phyloP scores from a whole-genome alignment of 768 basidiomycete genomes.

The Lactarius hatsudake region DNA sequence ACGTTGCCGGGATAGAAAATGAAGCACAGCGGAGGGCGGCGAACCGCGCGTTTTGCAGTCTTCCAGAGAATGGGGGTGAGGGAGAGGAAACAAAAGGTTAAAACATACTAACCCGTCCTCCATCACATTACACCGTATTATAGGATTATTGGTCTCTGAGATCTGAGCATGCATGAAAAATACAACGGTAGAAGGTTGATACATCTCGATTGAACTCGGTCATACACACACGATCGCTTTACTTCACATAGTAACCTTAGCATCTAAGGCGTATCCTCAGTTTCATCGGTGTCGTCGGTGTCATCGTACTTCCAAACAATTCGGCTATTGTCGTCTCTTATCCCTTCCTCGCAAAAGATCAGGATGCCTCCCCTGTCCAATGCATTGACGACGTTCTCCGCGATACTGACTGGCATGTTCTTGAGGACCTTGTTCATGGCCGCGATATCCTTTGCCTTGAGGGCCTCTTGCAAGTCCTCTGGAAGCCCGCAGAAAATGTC shows the following conservation, averaged over 20 bases:
- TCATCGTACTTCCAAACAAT: conserved; percentile 24
- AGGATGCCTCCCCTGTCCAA: conserved; percentile 89
- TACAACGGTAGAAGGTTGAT: neutral
- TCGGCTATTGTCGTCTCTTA: conserved; percentile 60
- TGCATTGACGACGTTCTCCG: conserved; percentile 77
- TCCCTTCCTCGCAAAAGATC: conserved; percentile 74
- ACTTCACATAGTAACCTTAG: neutral
- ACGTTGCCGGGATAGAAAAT: conserved; percentile 21
- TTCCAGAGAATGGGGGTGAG: conserved; percentile 17
- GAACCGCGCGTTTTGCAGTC: conserved; percentile 25
- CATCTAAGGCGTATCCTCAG: neutral
- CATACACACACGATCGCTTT: neutral
- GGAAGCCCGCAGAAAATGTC: conserved; percentile 79
- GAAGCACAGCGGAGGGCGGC: conserved; percentile 20
- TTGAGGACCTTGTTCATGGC: conserved; percentile 88
- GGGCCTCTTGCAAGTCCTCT: conserved; percentile 64
- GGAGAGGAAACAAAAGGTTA: neutral
- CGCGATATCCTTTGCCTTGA: conserved; percentile 70
- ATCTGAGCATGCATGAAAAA: neutral
- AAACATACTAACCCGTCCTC: neutral
- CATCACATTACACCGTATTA: too few relatives aligned
- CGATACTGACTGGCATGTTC: conserved; percentile 74
- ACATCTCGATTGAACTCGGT: neutral
- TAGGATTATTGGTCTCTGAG: neutral
- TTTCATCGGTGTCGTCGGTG: conserved; percentile 26